Conservation (phyloP, 441 rosid genomes). For the Croton laevigatus region DNA sequence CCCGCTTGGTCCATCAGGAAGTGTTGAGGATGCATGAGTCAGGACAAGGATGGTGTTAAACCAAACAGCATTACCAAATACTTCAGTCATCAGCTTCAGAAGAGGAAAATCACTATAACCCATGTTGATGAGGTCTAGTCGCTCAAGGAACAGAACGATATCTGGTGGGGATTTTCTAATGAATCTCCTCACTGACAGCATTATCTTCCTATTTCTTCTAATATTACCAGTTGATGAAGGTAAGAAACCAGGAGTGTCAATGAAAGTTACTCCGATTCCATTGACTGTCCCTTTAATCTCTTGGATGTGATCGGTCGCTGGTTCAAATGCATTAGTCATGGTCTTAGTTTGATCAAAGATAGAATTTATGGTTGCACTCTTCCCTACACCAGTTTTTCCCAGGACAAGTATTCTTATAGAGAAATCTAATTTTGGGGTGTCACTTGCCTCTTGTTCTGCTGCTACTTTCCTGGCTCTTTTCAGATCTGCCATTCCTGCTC, state of each 20-base stretch:
- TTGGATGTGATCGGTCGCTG: slow-evolving; percentile 59
- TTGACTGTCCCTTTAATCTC: slow-evolving; percentile 65
- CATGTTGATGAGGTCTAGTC: slow-evolving; percentile 64
- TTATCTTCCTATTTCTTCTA: slow-evolving; percentile 67
- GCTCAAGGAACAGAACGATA: slow-evolving; percentile 73
- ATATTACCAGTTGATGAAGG: slow-evolving; percentile 48
- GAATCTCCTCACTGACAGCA: slow-evolving; percentile 64
- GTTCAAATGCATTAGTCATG: slow-evolving; percentile 71
- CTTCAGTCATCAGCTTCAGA: slow-evolving; percentile 71
- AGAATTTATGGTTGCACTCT: slow-evolving; percentile 95
- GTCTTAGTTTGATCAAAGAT: slow-evolving; percentile 70
- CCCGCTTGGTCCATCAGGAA: slow-evolving; percentile 74
- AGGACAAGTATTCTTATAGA: slow-evolving; percentile 71
- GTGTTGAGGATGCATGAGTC: slow-evolving; percentile 70
- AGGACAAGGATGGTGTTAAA: slow-evolving; percentile 82
- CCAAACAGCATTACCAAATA: slow-evolving; percentile 79
- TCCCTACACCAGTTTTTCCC: slow-evolving; percentile 95
- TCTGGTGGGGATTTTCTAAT: slow-evolving; percentile 79
- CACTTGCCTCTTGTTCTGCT: slow-evolving; percentile 69
- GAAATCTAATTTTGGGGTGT: slow-evolving; percentile 61
- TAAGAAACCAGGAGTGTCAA: slow-evolving; percentile 87
- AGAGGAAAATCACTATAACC: slow-evolving; percentile 68
- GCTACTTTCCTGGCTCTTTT: slow-evolving; percentile 57
- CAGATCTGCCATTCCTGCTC: slow-evolving; percentile 66
- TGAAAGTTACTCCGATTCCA: slow-evolving; percentile 73